Evolutionary conservation across 2,329 filamentous ascomycete genomes (phyloP), one percentile per base, ranked within the genome.

Genomic region (Diaporthe sp.): DNA sequence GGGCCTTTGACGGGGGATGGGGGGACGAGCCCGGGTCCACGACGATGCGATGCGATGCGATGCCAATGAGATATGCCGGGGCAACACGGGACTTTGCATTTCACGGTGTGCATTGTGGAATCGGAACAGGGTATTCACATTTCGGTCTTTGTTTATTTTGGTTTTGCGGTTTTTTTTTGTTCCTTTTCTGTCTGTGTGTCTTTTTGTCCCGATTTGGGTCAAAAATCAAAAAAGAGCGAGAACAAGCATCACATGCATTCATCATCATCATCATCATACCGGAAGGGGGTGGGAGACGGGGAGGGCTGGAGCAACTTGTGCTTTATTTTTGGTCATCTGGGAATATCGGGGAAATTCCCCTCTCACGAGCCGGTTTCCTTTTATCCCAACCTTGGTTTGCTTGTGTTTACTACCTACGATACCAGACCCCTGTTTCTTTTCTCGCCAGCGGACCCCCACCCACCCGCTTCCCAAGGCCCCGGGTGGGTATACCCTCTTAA

Each of bases 131-230:
- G 32, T 72, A 73, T 77, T 17, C 69, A 42, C 32, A 10, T 70
- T 55, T 19, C 59, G 30, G 51, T 66, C 51, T 72, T 19, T 77
- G 47, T 73, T 58, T 70, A 76, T 71, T 77, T 77, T 78, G 73
- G 58, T 73, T 68, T 58, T 75, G 71, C 55, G 15, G 53, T 22
- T 15, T 55, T 74, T 44, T 77, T 53, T 72, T 55, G 70, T 76
- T 72, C 68, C 76, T 77, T 78, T 74, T 69, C 76, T 63, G 42
- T 61, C 37, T 15, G 22, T 75, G 73, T 77, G 63, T 76, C 73
- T 10, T 75, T 71, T 71, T 58, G 66, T 74, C 73, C 74, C 75
- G 37, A 30, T 75, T 76, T 72, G 68, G 76, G 76, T 70, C 75
- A 22, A 37, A 30, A 50, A 35, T 39, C 63, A 51, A 66, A 66